Evolutionary conservation across 176 grass and related monocot species (phyloP).

Genomic region (Oryza glaberrima): DNA sequence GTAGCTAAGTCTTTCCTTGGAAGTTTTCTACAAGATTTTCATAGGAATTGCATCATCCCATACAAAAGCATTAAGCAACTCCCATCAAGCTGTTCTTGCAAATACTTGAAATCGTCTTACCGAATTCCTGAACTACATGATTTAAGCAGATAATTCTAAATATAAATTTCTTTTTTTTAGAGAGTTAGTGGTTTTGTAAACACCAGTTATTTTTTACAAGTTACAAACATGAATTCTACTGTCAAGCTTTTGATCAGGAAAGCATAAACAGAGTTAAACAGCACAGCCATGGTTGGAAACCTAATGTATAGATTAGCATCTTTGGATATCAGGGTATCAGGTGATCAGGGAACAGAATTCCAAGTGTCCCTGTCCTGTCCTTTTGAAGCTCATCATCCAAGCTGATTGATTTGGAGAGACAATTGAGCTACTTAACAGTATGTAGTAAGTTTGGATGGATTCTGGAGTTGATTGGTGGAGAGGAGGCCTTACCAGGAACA

Average conservation of each 20-base stretch:
- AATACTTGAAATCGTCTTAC: too few relatives aligned
- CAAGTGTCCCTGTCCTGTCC: conserved; percentile 1
- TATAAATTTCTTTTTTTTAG: too few relatives aligned
- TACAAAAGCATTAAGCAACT: too few relatives aligned
- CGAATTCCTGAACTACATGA: too few relatives aligned
- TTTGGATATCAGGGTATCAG: background rate
- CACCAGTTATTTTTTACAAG: too few relatives aligned
- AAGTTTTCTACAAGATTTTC: background rate
- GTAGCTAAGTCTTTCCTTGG: background rate
- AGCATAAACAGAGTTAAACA: background rate
- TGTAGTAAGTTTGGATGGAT: background rate
- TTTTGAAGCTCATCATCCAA: background rate
- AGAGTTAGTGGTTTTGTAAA: too few relatives aligned
- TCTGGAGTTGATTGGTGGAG: background rate
- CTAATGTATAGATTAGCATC: background rate
- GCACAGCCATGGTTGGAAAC: background rate
- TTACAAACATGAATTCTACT: background rate
- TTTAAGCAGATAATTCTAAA: too few relatives aligned
- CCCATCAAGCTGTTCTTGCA: too few relatives aligned
- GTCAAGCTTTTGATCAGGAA: background rate
- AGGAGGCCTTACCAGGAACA: background rate
- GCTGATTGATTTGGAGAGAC: background rate
- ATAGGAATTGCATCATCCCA: too few relatives aligned
- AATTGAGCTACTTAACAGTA: conserved; percentile 14
- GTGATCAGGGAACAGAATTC: too few relatives aligned